phyloP scores from a whole-genome alignment of 2,329 filamentous ascomycete genomes.

The Xylariaceae sp. region DNA sequence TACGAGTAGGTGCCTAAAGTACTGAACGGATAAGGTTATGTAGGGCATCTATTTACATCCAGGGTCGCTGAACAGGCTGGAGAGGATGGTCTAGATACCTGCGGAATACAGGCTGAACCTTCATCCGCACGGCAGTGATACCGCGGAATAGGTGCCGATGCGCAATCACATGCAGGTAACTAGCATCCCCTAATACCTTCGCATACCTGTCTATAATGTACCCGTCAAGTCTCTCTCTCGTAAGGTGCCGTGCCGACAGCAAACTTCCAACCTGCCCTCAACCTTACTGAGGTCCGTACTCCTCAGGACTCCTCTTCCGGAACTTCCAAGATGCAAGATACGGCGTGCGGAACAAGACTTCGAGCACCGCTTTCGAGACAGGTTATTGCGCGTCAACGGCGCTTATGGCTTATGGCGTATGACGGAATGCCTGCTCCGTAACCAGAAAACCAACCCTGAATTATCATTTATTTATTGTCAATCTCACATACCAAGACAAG shows the following conservation, averaged over 20 bases:
- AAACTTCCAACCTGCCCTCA: background rate
- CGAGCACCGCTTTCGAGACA: background rate
- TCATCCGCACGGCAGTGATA: background rate
- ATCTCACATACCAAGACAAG: background rate
- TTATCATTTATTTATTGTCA: background rate
- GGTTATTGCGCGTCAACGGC: background rate
- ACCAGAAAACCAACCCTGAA: background rate
- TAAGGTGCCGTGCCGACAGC: background rate
- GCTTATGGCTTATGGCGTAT: background rate
- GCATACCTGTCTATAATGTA: background rate
- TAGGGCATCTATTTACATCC: too few relatives aligned
- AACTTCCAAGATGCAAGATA: too few relatives aligned
- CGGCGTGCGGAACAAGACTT: background rate
- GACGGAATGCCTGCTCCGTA: too few relatives aligned
- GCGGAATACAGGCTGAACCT: too few relatives aligned
- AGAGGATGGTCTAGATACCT: too few relatives aligned
- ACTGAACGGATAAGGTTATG: too few relatives aligned
- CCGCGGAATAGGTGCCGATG: background rate
- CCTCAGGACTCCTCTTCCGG: background rate
- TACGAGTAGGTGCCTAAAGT: too few relatives aligned
- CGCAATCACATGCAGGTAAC: background rate
- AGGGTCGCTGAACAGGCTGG: too few relatives aligned
- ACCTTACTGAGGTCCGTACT: too few relatives aligned
- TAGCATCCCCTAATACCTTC: too few relatives aligned
- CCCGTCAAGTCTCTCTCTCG: background rate